phyloP scores from a whole-genome alignment of 345 rosid genomes.

The Pelargonium nanum region DNA sequence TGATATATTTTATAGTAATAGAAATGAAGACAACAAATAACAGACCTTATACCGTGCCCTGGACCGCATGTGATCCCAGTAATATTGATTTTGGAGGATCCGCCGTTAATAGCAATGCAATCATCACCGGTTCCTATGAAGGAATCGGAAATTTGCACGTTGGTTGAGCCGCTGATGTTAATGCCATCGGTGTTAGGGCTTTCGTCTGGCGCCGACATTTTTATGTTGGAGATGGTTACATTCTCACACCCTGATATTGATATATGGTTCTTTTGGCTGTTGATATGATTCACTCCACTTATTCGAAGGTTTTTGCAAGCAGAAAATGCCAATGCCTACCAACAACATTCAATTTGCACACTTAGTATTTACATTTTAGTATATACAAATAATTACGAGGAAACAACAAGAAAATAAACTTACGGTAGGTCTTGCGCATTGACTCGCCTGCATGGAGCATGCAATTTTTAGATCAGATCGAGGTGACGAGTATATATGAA shows the following conservation, averaged over 20 bases:
- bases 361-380: too few species aligned
- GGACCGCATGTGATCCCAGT: conserved; percentile 32
- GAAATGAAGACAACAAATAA: neutral
- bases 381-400: too few species aligned
- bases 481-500: too few species aligned
- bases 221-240: conserved; percentile 19
- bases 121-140: conserved; percentile 41
- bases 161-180: conserved; percentile 20
- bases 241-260: conserved; percentile 17
- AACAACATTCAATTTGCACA: too few species aligned
- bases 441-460: too few species aligned
- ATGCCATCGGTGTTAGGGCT: conserved; percentile 54
- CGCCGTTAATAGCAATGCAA: conserved; percentile 33
- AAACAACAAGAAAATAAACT: too few species aligned
- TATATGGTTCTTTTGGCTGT: conserved; percentile 53
- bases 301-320: conserved; percentile 15
- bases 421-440: too few species aligned
- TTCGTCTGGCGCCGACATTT: conserved; percentile 36
- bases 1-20: neutral
- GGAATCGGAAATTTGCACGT: conserved; percentile 12
- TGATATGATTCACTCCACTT: conserved; percentile 24
- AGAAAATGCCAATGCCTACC: neutral
- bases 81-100: conserved; percentile 14
- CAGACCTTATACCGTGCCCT: conserved; percentile 46
- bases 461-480: too few species aligned